Percentiles rank a stretch among this genome's conserved stretches.
phyloP scores from a whole-genome alignment of 768 basidiomycete genomes.

The Russula dissimulans region DNA sequence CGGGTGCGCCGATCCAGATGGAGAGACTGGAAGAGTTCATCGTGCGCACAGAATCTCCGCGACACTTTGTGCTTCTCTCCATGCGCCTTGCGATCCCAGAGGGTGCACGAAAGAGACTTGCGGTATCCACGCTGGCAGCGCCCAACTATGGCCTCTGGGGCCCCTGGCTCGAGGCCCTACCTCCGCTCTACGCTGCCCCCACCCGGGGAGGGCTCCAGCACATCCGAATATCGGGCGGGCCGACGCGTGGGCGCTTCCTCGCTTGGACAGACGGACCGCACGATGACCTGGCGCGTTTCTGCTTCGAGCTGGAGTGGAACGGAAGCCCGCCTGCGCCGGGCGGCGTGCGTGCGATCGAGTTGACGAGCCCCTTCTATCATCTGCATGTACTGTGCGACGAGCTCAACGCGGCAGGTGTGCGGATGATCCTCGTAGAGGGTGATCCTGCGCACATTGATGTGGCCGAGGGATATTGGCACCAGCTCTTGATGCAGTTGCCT shows the following conservation, averaged over 20 bases:
- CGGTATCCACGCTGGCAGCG: neutral
- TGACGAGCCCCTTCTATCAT: slow-evolving; percentile 5
- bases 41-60: slow-evolving; percentile 7
- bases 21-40: neutral
- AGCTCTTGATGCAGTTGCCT: neutral
- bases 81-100: neutral
- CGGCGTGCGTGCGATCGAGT: neutral
- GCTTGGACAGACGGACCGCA: slow-evolving; percentile 1
- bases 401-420: neutral
- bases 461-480: neutral
- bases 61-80: slow-evolving; percentile 4
- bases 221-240: slow-evolving; percentile 8
- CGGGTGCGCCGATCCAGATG: neutral
- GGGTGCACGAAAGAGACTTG: neutral
- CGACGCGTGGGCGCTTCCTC: slow-evolving; percentile 6
- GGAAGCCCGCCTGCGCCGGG: neutral
- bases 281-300: slow-evolving; percentile 6
- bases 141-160: neutral
- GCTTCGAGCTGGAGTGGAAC: slow-evolving; percentile 11
- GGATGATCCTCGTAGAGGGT: neutral
- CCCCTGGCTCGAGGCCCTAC: neutral
- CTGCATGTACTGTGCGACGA: slow-evolving; percentile 4
- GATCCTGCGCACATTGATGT: neutral
- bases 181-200: neutral
- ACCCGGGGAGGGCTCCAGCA: neutral